phyloP scores from a whole-genome alignment of 805 yeast species.

The Candida tibetensis region DNA sequence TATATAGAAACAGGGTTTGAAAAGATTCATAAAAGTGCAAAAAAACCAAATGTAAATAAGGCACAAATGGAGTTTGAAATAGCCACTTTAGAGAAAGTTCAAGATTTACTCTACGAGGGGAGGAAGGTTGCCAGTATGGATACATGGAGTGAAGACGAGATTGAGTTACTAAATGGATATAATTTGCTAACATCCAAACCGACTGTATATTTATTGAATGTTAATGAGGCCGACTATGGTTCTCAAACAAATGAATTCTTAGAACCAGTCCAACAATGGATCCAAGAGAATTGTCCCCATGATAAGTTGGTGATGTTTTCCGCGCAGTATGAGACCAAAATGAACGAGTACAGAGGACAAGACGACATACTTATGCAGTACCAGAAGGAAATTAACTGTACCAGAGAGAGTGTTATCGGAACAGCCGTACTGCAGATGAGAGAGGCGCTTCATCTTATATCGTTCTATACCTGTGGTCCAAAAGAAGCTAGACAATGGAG shows the following conservation, averaged over 20 bases:
- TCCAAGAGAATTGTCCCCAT: constrained; percentile 61
- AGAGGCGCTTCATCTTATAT: constrained; percentile 62
- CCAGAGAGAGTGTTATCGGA: not conserved
- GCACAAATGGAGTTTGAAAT: constrained; percentile 25
- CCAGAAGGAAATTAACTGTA: constrained; percentile 20
- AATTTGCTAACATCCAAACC: constrained; percentile 86
- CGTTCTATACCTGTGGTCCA: constrained; percentile 86
- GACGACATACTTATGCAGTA: not conserved
- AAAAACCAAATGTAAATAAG: constrained; percentile 28
- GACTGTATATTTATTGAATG: constrained; percentile 72
- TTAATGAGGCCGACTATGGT: constrained; percentile 66
- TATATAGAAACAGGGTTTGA: constrained; percentile 52
- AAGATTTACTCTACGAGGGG: constrained; percentile 43
- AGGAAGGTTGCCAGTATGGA: constrained; percentile 55
- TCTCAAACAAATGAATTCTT: constrained; percentile 51
- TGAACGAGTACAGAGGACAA: constrained; percentile 26
- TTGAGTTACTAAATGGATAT: constrained; percentile 64
- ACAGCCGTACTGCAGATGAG: constrained; percentile 64
- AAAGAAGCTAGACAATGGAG: constrained; percentile 90
- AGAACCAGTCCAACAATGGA: constrained; percentile 60
- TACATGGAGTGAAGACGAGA: constrained; percentile 60
- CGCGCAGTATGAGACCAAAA: constrained; percentile 48
- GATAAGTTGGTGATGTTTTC: constrained; percentile 38
- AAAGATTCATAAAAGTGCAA: constrained; percentile 24
- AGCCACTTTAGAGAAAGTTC: constrained; percentile 30